Evolutionary conservation across 2,329 filamentous ascomycete species (phyloP), one percentile per base, ranked within the genome.

Genomic region (Curvularia sp.): DNA sequence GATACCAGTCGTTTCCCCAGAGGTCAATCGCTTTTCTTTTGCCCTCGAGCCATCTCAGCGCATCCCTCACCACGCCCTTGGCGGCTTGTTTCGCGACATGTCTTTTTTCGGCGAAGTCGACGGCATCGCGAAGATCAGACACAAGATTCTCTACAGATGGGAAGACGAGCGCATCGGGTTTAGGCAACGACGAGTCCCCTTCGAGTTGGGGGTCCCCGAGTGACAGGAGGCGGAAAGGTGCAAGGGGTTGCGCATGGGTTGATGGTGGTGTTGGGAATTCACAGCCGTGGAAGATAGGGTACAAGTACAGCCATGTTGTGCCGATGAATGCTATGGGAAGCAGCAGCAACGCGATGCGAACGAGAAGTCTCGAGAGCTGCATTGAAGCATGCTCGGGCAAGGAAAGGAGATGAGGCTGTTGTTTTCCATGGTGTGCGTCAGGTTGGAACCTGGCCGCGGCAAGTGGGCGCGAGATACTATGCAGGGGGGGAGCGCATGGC

Each of bases 131-230:
- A n/a, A 74, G 18, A 38, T 70, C 53, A 13, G 49, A 19, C 2
- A 39, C n/a, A 7, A 73, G 57, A 74, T 79, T 23, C 77, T 79
- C 13, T 78, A 77, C 39, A 77, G 76, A 59, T 73, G 79, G 74
- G 80, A 81, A 73, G 1, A 69, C 27, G n/a, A 61, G 69, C 13
- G 66, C 67, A 25, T 60, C 49, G 1, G 71, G 68, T 19, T 74
- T 73, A 0, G 89, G 90, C 25, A 97, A 88, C 6, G 91, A 93
- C 2, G 90, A 92, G 74, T 97, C 92, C 68, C 94, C 94, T 79
- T 98, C 94, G 53, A 98, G 86, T 76, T 98, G 94, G 5, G 94
- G 94, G 76, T 98, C 94, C 60, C 91, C 94, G 21, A 98, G 86
- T 1, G 93, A 88, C 13, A 98, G 88, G 3, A 98, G 86, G 57